Evolutionary conservation across 768 basidiomycete genomes (phyloP).

Genomic region (Collybia nuda): DNA sequence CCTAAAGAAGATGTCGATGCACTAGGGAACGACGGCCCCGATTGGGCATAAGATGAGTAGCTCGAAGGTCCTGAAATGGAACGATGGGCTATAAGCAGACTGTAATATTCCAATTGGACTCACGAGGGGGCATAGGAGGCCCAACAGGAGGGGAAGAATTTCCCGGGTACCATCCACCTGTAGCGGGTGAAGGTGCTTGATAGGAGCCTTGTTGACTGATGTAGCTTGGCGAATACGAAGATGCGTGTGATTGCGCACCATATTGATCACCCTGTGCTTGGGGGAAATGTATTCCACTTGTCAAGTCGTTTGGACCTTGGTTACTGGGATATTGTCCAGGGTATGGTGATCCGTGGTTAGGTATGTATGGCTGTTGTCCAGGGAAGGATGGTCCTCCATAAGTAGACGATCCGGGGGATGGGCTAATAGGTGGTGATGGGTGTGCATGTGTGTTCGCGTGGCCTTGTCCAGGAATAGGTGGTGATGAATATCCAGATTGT

Average conservation of each 20-base stretch:
- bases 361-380: conserved; percentile 11
- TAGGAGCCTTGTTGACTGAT: conserved; percentile 10
- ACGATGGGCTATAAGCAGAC: neutral
- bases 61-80: conserved; percentile 21
- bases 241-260: conserved; percentile 12
- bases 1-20: conserved; percentile 19
- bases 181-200: conserved; percentile 13
- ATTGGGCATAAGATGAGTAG: conserved; percentile 19
- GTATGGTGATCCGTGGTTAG: conserved; percentile 7
- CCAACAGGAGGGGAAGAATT: conserved; percentile 19
- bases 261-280: conserved; percentile 19
- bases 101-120: conserved; percentile 13
- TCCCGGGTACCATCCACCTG: conserved; percentile 19
- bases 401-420: conserved; percentile 12
- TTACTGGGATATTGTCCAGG: neutral
- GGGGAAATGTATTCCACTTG: conserved; percentile 22
- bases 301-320: neutral
- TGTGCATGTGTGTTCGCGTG: conserved; percentile 8
- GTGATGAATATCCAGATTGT: conserved; percentile 7
- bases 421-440: conserved; percentile 21
- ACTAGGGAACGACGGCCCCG: conserved; percentile 26
- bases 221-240: conserved; percentile 16
- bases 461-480: conserved; percentile 13
- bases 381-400: conserved; percentile 24
- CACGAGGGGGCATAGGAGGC: conserved; percentile 36